A percentile compares a stretch with the other conserved stretches of the same genome.
Conservation (phyloP, 345 rosid genomes). For the Populus pruinosa region DNA sequence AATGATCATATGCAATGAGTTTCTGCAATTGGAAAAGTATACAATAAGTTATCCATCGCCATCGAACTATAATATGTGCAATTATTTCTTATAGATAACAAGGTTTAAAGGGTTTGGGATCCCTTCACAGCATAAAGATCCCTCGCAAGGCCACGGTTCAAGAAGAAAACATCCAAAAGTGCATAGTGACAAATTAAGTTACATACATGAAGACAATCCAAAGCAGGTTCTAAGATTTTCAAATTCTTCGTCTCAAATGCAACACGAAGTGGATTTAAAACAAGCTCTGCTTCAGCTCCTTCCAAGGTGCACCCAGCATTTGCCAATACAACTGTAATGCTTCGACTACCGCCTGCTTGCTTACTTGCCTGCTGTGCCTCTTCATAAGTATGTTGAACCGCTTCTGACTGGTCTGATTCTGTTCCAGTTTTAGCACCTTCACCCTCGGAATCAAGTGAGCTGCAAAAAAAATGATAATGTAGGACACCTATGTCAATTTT, state of each 20-base stretch:
- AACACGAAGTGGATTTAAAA: conserved; percentile 81
- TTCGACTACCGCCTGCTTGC: conserved; percentile 31
- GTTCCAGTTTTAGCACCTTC: conserved; percentile 43
- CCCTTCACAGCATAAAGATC: conserved; percentile 3
- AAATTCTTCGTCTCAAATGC: conserved; percentile 91
- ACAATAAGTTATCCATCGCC: conserved; percentile 15
- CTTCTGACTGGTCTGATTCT: conserved; percentile 36
- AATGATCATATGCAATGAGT: conserved; percentile 92
- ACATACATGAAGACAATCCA: conserved; percentile 98
- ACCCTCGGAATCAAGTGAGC: conserved; percentile 59
- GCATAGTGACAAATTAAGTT: conserved; percentile 3
- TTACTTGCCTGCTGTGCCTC: conserved; percentile 36
- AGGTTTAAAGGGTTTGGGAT: conserved; percentile 5
- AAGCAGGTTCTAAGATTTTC: conserved; percentile 83
- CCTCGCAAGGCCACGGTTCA: not conserved
- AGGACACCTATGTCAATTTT: not conserved
- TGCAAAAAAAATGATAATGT: conserved; percentile 22
- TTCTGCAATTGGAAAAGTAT: conserved; percentile 50
- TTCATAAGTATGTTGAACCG: conserved; percentile 32
- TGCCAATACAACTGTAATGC: conserved; percentile 56
- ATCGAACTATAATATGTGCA: conserved; percentile 1
- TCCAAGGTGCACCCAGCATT: conserved; percentile 83
- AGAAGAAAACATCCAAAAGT: not conserved
- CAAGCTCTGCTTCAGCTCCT: conserved; percentile 82
- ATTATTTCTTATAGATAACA: not conserved